phyloP scores from a whole-genome alignment of 2,329 filamentous ascomycete species.

The Calonectria ilicicola region DNA sequence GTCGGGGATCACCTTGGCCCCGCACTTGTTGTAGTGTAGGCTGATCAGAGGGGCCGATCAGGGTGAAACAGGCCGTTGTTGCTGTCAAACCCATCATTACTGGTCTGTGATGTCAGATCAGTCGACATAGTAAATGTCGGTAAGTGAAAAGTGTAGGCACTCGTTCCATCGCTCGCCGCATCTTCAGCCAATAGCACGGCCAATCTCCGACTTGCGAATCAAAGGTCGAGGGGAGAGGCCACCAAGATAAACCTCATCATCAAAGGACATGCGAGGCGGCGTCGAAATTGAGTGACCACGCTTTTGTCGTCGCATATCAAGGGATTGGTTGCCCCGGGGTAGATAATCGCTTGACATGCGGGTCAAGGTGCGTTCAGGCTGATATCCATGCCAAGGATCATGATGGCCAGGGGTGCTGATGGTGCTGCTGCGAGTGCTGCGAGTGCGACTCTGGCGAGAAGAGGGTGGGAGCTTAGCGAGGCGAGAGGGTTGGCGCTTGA shows the following conservation, averaged over 20 bases:
- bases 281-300: conserved; percentile 52
- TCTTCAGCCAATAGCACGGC: conserved; percentile 65
- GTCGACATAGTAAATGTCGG: conserved; percentile 15
- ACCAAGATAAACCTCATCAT: conserved; percentile 58
- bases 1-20: conserved; percentile 35
- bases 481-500: conserved; percentile 65
- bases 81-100: conserved; percentile 6
- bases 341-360: conserved; percentile 49
- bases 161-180: conserved; percentile 4
- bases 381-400: conserved; percentile 54
- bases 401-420: conserved; percentile 55
- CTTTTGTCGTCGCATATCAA: conserved; percentile 46
- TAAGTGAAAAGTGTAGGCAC: conserved; percentile 21
- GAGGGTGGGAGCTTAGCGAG: conserved; percentile 62
- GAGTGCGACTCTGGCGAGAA: conserved; percentile 52
- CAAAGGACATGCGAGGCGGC: conserved; percentile 58
- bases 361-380: conserved; percentile 48
- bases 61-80: conserved; percentile 38
- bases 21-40: conserved; percentile 28
- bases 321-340: conserved; percentile 38
- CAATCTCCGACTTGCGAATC: conserved; percentile 61
- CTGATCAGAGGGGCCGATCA: conserved; percentile 17
- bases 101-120: conserved; percentile 1
- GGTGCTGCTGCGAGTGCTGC: conserved; percentile 59
- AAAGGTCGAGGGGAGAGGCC: conserved; percentile 63